phyloP scores from a whole-genome alignment of 2,329 filamentous ascomycete genomes.

The Rhynchosporium agropyri region DNA sequence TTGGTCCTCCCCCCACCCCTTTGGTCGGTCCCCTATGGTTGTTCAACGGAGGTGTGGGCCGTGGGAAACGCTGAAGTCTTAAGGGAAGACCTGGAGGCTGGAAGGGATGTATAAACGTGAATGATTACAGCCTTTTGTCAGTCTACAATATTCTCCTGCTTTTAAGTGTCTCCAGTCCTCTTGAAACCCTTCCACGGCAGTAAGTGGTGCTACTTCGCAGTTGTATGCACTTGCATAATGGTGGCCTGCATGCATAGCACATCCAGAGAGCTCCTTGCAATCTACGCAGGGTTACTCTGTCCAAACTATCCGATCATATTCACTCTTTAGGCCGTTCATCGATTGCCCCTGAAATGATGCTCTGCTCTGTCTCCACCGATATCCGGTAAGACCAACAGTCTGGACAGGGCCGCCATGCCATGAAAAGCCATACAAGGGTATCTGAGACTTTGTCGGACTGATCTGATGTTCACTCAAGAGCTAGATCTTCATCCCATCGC shows the following conservation, averaged over 20 bases:
- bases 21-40: conserved; percentile 1
- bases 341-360: not conserved
- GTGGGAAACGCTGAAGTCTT: not conserved
- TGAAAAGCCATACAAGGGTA: conserved; percentile 15
- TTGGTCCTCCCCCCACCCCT: no score
- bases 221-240: not conserved
- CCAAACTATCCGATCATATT: not conserved
- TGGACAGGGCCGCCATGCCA: conserved; percentile 20
- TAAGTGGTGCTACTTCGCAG: not conserved
- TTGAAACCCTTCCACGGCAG: conserved; percentile 19
- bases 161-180: not conserved
- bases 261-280: not conserved
- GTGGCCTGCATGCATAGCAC: not conserved
- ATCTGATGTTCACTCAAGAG: conserved; percentile 10
- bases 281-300: not conserved
- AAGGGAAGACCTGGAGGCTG: not conserved
- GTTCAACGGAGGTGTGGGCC: not conserved
- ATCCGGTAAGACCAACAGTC: conserved; percentile 16
- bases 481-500: conserved; percentile 16
- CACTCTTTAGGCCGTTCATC: conserved; percentile 3
- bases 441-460: conserved; percentile 6
- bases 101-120: not conserved
- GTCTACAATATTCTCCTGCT: not conserved
- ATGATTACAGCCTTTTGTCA: not conserved
- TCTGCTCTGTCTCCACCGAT: not conserved